phyloP scores from a whole-genome alignment of 768 basidiomycete genomes.

The Dacryopinax spathularia region DNA sequence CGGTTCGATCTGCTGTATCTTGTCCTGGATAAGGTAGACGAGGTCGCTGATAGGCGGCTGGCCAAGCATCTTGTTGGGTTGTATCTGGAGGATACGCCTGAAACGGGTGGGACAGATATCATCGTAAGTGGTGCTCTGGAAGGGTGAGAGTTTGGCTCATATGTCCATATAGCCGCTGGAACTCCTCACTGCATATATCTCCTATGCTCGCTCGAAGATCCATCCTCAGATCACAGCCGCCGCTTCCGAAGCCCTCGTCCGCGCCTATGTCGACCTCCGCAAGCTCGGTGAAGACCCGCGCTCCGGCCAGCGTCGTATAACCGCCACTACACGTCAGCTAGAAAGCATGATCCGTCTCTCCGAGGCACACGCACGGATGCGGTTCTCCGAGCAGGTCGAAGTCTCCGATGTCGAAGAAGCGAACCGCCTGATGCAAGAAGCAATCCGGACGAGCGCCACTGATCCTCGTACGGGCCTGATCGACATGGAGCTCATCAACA shows the following conservation, averaged over 20 bases:
- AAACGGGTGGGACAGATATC: constrained; percentile 50
- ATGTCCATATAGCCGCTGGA: constrained; percentile 52
- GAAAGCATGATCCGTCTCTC: constrained; percentile 94
- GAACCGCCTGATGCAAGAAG: constrained; percentile 87
- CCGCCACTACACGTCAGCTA: constrained; percentile 92
- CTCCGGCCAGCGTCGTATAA: constrained; percentile 82
- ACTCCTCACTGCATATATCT: constrained; percentile 86
- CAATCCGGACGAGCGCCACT: constrained; percentile 86
- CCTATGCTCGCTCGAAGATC: constrained; percentile 74
- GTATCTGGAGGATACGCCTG: constrained; percentile 82
- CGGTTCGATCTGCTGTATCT: constrained; percentile 94
- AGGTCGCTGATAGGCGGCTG: constrained; percentile 65
- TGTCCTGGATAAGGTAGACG: constrained; percentile 88
- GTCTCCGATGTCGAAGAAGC: constrained; percentile 80
- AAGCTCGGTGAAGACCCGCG: constrained; percentile 81
- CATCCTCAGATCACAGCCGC: constrained; percentile 76
- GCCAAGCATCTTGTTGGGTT: constrained; percentile 87
- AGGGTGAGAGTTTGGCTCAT: neutral
- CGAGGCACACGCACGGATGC: constrained; percentile 94
- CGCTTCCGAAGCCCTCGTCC: constrained; percentile 71
- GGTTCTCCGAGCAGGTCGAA: constrained; percentile 77
- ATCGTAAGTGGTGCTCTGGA: constrained; percentile 45
- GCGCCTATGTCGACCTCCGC: constrained; percentile 85
- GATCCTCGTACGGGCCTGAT: constrained; percentile 95
- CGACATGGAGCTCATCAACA: constrained; percentile 89